Evolutionary conservation across 495 filamentous ascomycete genomes (phyloP), one percentile per base, ranked within the genome.

Genomic region (Staphylotrichum longicolle): DNA sequence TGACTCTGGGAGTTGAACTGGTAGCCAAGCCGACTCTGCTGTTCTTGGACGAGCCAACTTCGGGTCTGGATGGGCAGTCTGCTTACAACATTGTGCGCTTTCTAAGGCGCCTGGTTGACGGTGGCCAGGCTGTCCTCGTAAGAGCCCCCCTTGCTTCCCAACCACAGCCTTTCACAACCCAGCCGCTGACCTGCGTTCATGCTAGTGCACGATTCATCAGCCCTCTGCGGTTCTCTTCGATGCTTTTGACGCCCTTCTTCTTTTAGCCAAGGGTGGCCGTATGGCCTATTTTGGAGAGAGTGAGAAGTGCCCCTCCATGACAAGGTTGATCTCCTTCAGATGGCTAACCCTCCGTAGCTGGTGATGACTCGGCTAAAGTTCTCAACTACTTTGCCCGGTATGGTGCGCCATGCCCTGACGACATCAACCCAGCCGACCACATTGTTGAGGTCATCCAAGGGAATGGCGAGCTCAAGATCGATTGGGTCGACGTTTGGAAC

Each of bases 1-100:
- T 96, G 3, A 96, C 93, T 2, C 95, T 97, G 59, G 93, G 89
- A 59, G 93, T 97, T 9, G 93, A 97, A 68, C 76, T 97, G 4
- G 92, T 89, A 2, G 91, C 93, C 7, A 94, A 91, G 68, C 93
- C 93, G 0, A 85, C 83, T 47, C 78, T 92, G 0, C 44, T 91
- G 3, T 91, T 91, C 69, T 70, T 91, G n/a, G 88, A 91, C 62
- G 88, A 92, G 64, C 89, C 90, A 1, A 92, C 88, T 1, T 88
- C 84, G 45, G 93, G 93, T 57, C 83, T 96, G 11, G 93, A 97
- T 72, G 87, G 84, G 42, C 90, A 95, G 65, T 86, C 85, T 3
- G 90, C 91, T 0, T 91, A 81, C 74, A 88, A 85, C 0, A 91
- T 96, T 64, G 80, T 93, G 11, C 80, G 84, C n/a, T 93, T 96